A percentile compares a stretch with the other conserved stretches of the same genome.
These are phyloP conservation scores for Hypoxylon rubiginosum DNA, from an alignment of 2,329 filamentous ascomycete species.

Conservation along the genomic window DNA sequence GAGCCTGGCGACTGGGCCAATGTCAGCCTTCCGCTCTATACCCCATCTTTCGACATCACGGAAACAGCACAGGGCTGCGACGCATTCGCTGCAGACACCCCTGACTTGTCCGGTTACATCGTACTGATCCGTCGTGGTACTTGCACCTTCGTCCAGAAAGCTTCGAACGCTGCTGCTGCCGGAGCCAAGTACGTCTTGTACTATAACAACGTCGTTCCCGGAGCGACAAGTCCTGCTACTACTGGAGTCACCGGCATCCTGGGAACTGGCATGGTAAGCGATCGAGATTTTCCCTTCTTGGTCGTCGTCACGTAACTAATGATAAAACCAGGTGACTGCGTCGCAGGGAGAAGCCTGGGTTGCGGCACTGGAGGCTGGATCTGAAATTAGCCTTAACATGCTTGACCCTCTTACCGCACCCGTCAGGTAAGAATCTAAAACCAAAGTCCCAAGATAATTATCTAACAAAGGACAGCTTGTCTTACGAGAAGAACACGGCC, in stretches of 20 bases:
- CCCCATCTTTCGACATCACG: conserved; percentile 63
- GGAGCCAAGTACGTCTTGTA: conserved; percentile 73
- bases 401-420: conserved; percentile 55
- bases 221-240: conserved; percentile 53
- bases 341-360: conserved; percentile 61
- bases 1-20: conserved; percentile 58
- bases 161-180: conserved; percentile 63
- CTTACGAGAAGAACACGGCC: conserved; percentile 54
- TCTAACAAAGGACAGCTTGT: conserved; percentile 52
- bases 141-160: conserved; percentile 69
- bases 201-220: conserved; percentile 67
- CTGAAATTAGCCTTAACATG: conserved; percentile 61
- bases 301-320: conserved; percentile 4
- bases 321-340: conserved; percentile 51
- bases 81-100: conserved; percentile 64
- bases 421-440: conserved; percentile 43
- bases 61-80: conserved; percentile 65
- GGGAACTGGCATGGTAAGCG: conserved; percentile 47
- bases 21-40: conserved; percentile 64
- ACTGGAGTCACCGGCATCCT: conserved; percentile 37
- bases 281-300: not conserved
- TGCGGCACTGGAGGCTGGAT: conserved; percentile 57
- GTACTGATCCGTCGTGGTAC: conserved; percentile 71
- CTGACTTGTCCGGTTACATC: conserved; percentile 69
- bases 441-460: not conserved